Evolutionary conservation across 768 basidiomycete species (phyloP).

Genomic region (Cubamyces sp.): DNA sequence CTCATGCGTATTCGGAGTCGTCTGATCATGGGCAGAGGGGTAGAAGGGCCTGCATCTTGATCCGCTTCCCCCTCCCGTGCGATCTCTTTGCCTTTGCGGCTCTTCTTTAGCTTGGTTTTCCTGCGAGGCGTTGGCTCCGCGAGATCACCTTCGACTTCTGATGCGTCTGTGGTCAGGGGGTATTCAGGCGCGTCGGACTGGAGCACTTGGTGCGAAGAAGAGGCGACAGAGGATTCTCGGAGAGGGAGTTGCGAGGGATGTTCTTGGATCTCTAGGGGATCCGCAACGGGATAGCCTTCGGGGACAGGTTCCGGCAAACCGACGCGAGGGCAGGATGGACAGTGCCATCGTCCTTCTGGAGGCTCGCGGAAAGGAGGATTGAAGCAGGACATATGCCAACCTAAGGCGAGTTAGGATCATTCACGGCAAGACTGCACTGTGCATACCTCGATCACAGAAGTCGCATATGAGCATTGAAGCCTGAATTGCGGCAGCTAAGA

Average conservation of each 20-base stretch:
- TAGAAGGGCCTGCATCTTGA: slow-evolving; percentile 25
- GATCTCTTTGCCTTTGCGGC: slow-evolving; percentile 33
- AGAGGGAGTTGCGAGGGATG: slow-evolving; percentile 1
- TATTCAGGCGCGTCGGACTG: slow-evolving; percentile 19
- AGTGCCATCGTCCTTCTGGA: slow-evolving; percentile 81
- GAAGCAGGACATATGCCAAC: slow-evolving; percentile 87
- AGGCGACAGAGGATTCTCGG: slow-evolving; percentile 48
- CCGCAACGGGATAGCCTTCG: slow-evolving; percentile 1
- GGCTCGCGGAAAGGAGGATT: slow-evolving; percentile 68
- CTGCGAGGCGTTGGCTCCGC: slow-evolving; percentile 33
- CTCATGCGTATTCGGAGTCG: slow-evolving; percentile 51
- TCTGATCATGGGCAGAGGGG: slow-evolving; percentile 36
- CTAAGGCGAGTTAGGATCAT: slow-evolving; percentile 40
- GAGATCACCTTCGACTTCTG: slow-evolving; percentile 39
- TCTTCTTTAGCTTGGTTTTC: slow-evolving; percentile 38
- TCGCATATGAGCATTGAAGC: slow-evolving; percentile 89
- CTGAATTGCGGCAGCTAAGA: slow-evolving; percentile 41
- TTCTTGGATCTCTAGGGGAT: slow-evolving; percentile 12
- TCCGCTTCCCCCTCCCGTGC: slow-evolving; percentile 27
- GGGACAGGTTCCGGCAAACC: slow-evolving; percentile 28
- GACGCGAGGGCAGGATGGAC: slow-evolving; percentile 60
- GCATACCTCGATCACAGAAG: slow-evolving; percentile 82
- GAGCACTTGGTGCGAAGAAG: slow-evolving; percentile 39
- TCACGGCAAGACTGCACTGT: slow-evolving; percentile 1
- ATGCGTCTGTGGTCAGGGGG: slow-evolving; percentile 35